phyloP scores from a whole-genome alignment of 1,284 basidiomycete species.

The Sporisorium sorghi region DNA sequence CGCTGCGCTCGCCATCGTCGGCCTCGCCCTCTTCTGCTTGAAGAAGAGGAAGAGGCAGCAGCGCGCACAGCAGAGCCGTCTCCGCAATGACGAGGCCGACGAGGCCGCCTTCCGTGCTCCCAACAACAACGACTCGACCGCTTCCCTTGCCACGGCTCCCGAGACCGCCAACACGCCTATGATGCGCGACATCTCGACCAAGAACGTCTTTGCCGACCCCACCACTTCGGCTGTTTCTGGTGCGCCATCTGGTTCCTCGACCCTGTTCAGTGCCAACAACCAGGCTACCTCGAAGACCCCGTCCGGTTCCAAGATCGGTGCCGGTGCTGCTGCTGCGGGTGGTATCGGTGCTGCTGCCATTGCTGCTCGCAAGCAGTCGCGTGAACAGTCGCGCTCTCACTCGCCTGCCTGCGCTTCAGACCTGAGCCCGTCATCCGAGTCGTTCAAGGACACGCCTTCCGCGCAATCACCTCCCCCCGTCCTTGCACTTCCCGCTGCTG shows the following conservation, averaged over 20 bases:
- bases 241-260: constrained; percentile 31
- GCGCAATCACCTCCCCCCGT: constrained; percentile 42
- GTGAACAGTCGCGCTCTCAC: constrained; percentile 35
- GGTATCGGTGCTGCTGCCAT: constrained; percentile 47
- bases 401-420: constrained; percentile 31
- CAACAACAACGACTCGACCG: constrained; percentile 54
- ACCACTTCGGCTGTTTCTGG: constrained; percentile 29
- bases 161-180: constrained; percentile 48
- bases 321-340: constrained; percentile 30
- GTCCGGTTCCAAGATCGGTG: constrained; percentile 15
- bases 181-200: constrained; percentile 52
- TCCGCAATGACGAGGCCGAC: constrained; percentile 44
- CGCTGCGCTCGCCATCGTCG: constrained; percentile 29
- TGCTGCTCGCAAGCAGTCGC: constrained; percentile 47
- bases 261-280: constrained; percentile 24
- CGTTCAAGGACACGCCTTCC: constrained; percentile 29
- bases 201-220: constrained; percentile 51
- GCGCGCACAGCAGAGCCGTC: constrained; percentile 31
- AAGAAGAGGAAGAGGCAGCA: constrained; percentile 43
- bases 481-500: constrained; percentile 34
- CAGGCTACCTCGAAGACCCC: constrained; percentile 11
- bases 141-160: constrained; percentile 48
- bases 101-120: constrained; percentile 50
- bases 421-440: constrained; percentile 32
- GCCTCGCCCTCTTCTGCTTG: constrained; percentile 43